These are phyloP conservation scores for Ceratocystis papillata DNA, from an alignment of 2,329 filamentous ascomycete genomes.

Conservation along the genomic window DNA sequence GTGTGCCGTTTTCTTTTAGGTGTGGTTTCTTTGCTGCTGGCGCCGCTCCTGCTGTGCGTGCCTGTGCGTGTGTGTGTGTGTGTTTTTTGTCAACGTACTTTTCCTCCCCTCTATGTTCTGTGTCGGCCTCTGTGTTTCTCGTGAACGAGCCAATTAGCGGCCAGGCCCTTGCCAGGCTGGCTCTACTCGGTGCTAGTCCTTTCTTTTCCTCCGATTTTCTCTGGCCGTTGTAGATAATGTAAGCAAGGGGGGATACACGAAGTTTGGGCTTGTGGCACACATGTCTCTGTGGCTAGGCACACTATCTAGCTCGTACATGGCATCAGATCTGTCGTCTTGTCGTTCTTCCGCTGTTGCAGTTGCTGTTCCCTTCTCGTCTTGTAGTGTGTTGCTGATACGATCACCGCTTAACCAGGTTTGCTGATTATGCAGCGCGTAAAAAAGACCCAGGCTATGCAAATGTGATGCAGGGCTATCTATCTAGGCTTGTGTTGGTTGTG, in stretches of 20 bases:
- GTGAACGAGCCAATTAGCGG: neutral
- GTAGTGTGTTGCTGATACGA: neutral
- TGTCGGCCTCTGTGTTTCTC: constrained; percentile 1
- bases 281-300: neutral
- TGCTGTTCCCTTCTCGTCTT: neutral
- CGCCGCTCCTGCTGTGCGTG: neutral
- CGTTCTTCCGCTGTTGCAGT: neutral
- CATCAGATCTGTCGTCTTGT: neutral
- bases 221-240: neutral
- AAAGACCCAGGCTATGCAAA: neutral
- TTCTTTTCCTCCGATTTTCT: constrained; percentile 7
- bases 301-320: constrained; percentile 4
- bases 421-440: neutral
- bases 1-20: neutral
- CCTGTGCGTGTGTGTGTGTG: neutral
- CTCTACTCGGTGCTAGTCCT: neutral
- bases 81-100: neutral
- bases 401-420: neutral
- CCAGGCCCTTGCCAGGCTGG: neutral
- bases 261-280: neutral
- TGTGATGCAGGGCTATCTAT: neutral
- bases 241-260: neutral
- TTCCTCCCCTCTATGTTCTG: neutral
- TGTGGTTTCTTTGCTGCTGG: neutral
- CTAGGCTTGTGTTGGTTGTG: neutral